Evolutionary conservation across 2,329 filamentous ascomycete species (phyloP), one percentile per base, ranked within the genome.

Genomic region (Zasmidium angulare): DNA sequence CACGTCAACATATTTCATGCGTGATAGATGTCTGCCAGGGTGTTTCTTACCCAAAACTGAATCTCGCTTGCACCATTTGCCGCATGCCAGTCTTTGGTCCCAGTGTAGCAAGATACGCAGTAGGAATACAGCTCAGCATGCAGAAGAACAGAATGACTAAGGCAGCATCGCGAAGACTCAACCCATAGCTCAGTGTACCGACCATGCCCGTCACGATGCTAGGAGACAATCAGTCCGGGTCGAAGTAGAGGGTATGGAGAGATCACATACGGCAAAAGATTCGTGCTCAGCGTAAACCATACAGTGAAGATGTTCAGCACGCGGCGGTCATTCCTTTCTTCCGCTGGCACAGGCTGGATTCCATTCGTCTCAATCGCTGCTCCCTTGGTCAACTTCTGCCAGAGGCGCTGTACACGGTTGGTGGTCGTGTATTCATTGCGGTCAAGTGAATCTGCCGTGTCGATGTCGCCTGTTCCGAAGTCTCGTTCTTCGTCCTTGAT

Each of bases 21-120:
- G 29, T 7, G 29, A 36, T 36, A 7, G 14, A 36, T 12, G 10
- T 36, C 22, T 29, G 11, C 6, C 3, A 6, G 50, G 21, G 9
- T 9, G 26, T 36, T 24, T 20, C 48, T 17, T 73, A 83, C 77
- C 84, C 85, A 68, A 86, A 89, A 46, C 81, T 83, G 71, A 83
- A 88, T 21, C 86, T 78, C 2, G 86, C 85, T 64, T 86, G 84
- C 7, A 88, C 81, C 79, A 88, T 86, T 71, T 88, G 85, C 17
- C 86, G 79, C 79, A 88, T 82, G 46, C 85, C 86, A 10, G 84
- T 87, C 71, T 82, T 82, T 2, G 85, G 83, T 0, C 85, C 85
- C 53, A 86, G 72, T 0, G 82, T 85, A 46, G 80, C 80, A 23
- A 88, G 74, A 65, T 82, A 86, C 2, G 83, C 85, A 0, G 84